Percentiles rank a stretch among this genome's conserved stretches.
phyloP scores from a whole-genome alignment of 2,329 filamentous ascomycete genomes.

The Xylaria sp. region DNA sequence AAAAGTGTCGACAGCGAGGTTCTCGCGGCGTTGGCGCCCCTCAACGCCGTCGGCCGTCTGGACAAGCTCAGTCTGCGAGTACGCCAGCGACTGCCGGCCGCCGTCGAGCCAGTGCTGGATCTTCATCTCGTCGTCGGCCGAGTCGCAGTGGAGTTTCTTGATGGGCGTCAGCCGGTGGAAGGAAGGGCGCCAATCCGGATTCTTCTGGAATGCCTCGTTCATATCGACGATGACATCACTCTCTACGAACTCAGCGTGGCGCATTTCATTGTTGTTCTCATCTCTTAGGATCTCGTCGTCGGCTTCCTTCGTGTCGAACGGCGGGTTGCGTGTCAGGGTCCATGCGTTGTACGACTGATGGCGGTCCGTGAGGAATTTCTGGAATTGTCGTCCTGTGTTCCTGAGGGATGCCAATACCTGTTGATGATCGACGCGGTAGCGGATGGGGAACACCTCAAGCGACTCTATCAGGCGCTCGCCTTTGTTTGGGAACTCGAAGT shows the following conservation, averaged over 20 bases:
- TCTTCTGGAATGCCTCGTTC: constrained; percentile 55
- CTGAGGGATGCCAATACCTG: constrained; percentile 51
- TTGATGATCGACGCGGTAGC: constrained; percentile 52
- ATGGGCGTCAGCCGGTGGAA: constrained; percentile 48
- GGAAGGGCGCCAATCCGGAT: constrained; percentile 53
- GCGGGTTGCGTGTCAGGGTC: constrained; percentile 55
- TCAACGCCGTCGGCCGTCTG: constrained; percentile 53
- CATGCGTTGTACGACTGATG: constrained; percentile 57
- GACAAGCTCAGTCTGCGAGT: constrained; percentile 51
- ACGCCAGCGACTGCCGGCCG: constrained; percentile 48
- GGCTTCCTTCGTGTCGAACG: constrained; percentile 42
- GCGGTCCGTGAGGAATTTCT: constrained; percentile 50
- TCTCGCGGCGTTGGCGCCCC: constrained; percentile 53
- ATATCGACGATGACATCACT: constrained; percentile 58
- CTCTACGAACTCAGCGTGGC: constrained; percentile 55
- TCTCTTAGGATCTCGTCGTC: constrained; percentile 50
- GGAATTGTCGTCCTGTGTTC: constrained; percentile 51
- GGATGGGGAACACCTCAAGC: constrained; percentile 54
- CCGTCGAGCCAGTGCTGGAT: constrained; percentile 55
- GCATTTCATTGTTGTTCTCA: constrained; percentile 48
- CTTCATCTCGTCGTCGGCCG: constrained; percentile 51
- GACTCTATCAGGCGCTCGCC: constrained; percentile 52
- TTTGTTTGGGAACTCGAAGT: constrained; percentile 7
- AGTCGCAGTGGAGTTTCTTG: constrained; percentile 49
- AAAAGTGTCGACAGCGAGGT: constrained; percentile 51